Base-by-base conservation (phyloP, 768 basidiomycete genomes). In the Leccinum rimulosum region DNA sequence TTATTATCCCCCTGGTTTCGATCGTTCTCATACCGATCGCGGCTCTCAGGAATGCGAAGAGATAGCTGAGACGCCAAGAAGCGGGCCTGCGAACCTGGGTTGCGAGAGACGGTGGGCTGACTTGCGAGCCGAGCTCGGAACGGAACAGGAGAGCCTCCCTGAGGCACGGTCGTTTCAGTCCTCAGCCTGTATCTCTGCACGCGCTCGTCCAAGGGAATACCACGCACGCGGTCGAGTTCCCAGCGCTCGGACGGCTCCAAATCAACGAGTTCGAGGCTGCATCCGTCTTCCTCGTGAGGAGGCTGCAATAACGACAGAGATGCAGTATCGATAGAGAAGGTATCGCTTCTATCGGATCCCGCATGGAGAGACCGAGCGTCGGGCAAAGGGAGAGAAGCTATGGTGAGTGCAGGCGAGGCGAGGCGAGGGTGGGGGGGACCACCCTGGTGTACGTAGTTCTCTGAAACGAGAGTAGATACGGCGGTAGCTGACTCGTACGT, bases 401-500 rank as follows among this genome's bases (percentile, higher is more conserved):
- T 55, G 33, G 73, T 62, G 58, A 67, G 28, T 43, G 63, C 58
- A 19, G 66, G 60, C 50, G 74, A 70, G 54, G 52, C 53, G 31
- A 70, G 61, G 22, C 66, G 62, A 43, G 69, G 64, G 59, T 66
- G 66, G 25, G 66, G 60, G 6, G 64, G 67, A 50, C 64, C 73
- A 52, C 52, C 63, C 61, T 63, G 67, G 68, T 70, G 56, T 55
- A 75, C 57, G 77, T 68, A 57, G 78, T 79, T 25, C 76, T 74
- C 57, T 67, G 78, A 68, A 65, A 80, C 54, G 74, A 77, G 65
- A 66, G 76, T 58, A 71, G 74, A 59, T 69, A 80, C 55, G 74
- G 81, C 68, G 6, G 79, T 76, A 14, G 79, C 77, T 9, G 77
- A 79, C 71, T 91, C 89, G 60, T 84, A 84, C 64, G 90, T 89